phyloP scores from a whole-genome alignment of 2,329 filamentous ascomycete genomes.

The Aspergillus phoenicis region DNA sequence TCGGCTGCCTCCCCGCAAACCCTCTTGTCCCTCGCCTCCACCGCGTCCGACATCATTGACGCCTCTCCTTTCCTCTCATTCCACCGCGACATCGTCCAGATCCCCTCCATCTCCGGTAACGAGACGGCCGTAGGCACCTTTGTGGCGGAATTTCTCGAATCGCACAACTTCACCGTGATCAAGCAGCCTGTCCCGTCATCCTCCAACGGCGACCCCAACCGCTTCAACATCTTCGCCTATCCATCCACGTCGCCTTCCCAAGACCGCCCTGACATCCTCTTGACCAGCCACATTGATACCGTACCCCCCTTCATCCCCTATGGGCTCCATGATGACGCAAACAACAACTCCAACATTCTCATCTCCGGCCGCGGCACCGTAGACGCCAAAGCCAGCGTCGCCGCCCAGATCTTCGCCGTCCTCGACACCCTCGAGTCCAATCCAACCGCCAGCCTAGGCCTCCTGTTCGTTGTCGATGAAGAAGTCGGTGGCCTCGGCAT shows the following conservation, averaged over 20 bases:
- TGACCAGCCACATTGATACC: slow-evolving; percentile 79
- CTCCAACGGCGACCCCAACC: slow-evolving; percentile 34
- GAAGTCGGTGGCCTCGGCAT: slow-evolving; percentile 82
- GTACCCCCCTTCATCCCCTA: slow-evolving; percentile 56
- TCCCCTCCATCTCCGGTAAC: slow-evolving; percentile 69
- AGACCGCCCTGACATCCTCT: slow-evolving; percentile 38
- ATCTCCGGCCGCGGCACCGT: slow-evolving; percentile 50
- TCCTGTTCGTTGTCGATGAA: slow-evolving; percentile 76
- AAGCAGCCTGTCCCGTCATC: slow-evolving; percentile 49
- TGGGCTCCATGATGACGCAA: slow-evolving; percentile 39
- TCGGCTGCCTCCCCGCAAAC: slow-evolving; percentile 29
- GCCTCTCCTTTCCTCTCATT: slow-evolving; percentile 64
- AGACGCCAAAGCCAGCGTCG: slow-evolving; percentile 51
- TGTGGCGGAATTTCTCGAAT: slow-evolving; percentile 66
- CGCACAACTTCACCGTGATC: slow-evolving; percentile 64
- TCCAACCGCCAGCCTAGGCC: slow-evolving; percentile 45
- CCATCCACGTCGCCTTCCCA: slow-evolving; percentile 24
- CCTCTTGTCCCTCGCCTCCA: slow-evolving; percentile 8
- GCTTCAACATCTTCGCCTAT: slow-evolving; percentile 78
- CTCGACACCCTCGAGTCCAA: slow-evolving; percentile 50
- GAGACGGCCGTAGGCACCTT: slow-evolving; percentile 71
- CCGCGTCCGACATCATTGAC: slow-evolving; percentile 39
- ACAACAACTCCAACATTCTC: slow-evolving; percentile 32
- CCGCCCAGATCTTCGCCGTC: slow-evolving; percentile 45
- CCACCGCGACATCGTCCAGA: slow-evolving; percentile 74